Evolutionary conservation across 148 eudicot genomes (phyloP), one percentile per base, ranked within the genome.

Genomic region (Rhododendron simsii): DNA sequence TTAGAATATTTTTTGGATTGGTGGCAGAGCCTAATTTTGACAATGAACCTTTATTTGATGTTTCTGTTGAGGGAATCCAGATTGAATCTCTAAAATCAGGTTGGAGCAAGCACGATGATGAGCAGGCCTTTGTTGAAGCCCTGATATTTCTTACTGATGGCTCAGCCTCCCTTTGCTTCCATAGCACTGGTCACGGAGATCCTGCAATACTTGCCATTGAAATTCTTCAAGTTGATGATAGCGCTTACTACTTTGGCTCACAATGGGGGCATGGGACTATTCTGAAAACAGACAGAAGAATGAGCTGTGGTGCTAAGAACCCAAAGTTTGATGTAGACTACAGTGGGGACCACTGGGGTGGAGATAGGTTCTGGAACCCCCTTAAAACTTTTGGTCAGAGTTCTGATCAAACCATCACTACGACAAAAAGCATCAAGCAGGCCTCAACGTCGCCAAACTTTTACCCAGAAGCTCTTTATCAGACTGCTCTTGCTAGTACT

Each of bases 181-280:
- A 98, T 67, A 94, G 99, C 87, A 98, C 99, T 16, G 99, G 99
- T 77, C 99, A 98, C 50, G 99, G 99, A 81, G 96, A 94, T 89
- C 99, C 99, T 33, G 95, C 98, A 48, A 85, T 98, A 50, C 90
- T 94, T 77, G 90, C 99, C 5, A 93, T 98, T 50, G 99, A 98
- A 90, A 91, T 98, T 88, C 98, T 94, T 83, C 96, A 98, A 88
- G 89, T 98, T 74, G 92, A 96, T 86, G 91, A 95, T 23, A 86
- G 75, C 78, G 98, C 99, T 16, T 98, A 97, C 88, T 35, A 90
- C 86, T 95, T 85, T 86, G 98, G 98, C 26, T 90, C 92, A 7
- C 87, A 87, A 11, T 95, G 90, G 87, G 98, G 98, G 37, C 91
- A 84, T 83, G 99, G 93, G 67, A 88, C 88, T 41, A 93, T 98